Evolutionary conservation across 2,329 filamentous ascomycete genomes (phyloP).

Genomic region (Allantophomopsis lycopodina): DNA sequence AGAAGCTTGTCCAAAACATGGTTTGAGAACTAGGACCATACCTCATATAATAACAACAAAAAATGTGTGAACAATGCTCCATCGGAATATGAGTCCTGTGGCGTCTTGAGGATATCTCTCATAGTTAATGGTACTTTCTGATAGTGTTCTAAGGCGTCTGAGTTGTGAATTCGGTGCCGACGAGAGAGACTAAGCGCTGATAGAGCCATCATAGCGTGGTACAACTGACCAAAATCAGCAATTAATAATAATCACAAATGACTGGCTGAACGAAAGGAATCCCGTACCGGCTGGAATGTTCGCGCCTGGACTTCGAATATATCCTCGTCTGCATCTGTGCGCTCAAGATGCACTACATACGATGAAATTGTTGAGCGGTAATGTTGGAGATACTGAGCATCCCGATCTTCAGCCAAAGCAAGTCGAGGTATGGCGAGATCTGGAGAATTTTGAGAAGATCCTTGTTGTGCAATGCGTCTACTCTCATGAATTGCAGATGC

Average conservation of each 20-base stretch:
- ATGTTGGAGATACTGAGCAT: slow-evolving; percentile 9
- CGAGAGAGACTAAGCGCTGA: slow-evolving; percentile 35
- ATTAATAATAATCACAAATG: slow-evolving; percentile 1
- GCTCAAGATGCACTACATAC: slow-evolving; percentile 9
- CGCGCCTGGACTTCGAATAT: slow-evolving; percentile 30
- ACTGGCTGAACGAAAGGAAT: background rate
- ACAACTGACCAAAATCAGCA: slow-evolving; percentile 24
- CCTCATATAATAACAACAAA: slow-evolving; percentile 40
- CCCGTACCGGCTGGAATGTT: slow-evolving; percentile 34
- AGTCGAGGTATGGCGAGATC: background rate
- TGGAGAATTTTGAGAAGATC: background rate
- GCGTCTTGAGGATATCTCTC: slow-evolving; percentile 25
- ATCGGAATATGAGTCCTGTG: slow-evolving; percentile 37
- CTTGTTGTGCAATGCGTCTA: background rate
- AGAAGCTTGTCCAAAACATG: background rate
- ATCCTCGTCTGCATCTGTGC: slow-evolving; percentile 17
- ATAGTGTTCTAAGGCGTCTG: slow-evolving; percentile 38
- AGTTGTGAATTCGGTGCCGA: slow-evolving; percentile 26
- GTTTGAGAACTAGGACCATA: slow-evolving; percentile 13
- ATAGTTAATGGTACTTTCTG: slow-evolving; percentile 34
- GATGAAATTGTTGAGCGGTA: slow-evolving; percentile 14
- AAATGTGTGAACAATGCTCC: slow-evolving; percentile 43
- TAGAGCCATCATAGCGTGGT: slow-evolving; percentile 43
- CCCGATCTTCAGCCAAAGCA: slow-evolving; percentile 1
- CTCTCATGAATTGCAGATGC: background rate